Conservation (phyloP, 2,329 filamentous ascomycete species). For the Anthostomella pinea region DNA sequence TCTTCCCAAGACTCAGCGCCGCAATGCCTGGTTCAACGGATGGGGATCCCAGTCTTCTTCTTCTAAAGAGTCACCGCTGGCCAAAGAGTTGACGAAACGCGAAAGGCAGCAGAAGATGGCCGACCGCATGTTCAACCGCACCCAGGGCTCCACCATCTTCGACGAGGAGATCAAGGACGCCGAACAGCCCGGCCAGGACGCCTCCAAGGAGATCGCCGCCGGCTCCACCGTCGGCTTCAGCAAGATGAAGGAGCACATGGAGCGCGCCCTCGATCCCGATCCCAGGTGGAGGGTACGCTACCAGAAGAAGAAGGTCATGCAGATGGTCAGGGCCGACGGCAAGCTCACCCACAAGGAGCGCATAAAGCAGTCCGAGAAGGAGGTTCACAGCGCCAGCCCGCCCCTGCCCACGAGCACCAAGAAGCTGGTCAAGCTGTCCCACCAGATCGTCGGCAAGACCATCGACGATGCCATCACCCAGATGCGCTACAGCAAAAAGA, state of each 20-base stretch:
- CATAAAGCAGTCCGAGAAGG: conserved; percentile 62
- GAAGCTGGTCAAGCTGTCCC: conserved; percentile 82
- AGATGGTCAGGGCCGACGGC: conserved; percentile 66
- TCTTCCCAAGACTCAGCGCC: conserved; percentile 34
- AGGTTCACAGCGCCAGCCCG: conserved; percentile 59
- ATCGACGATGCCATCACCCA: conserved; percentile 90
- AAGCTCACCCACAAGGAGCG: conserved; percentile 63
- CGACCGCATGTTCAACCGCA: conserved; percentile 42
- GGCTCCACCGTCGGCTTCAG: conserved; percentile 35
- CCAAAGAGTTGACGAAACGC: conserved; percentile 8
- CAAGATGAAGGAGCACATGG: conserved; percentile 50
- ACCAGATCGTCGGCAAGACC: conserved; percentile 90
- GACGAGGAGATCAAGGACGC: conserved; percentile 51
- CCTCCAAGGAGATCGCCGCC: conserved; percentile 1
- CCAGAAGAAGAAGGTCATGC: conserved; percentile 81
- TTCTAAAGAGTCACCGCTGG: no score
- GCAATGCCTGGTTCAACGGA: conserved; percentile 41
- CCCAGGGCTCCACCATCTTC: conserved; percentile 58
- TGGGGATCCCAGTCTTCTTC: not conserved
- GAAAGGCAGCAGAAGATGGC: conserved; percentile 43
- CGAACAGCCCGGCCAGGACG: conserved; percentile 15
- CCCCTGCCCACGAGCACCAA: conserved; percentile 83
- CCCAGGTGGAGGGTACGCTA: conserved; percentile 69
- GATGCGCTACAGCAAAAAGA: conserved; percentile 96
- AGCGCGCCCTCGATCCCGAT: conserved; percentile 69